Evolutionary conservation across 805 yeast genomes (phyloP), one percentile per base, ranked within the genome.

Genomic region (Metschnikowia baotianmanensis): DNA sequence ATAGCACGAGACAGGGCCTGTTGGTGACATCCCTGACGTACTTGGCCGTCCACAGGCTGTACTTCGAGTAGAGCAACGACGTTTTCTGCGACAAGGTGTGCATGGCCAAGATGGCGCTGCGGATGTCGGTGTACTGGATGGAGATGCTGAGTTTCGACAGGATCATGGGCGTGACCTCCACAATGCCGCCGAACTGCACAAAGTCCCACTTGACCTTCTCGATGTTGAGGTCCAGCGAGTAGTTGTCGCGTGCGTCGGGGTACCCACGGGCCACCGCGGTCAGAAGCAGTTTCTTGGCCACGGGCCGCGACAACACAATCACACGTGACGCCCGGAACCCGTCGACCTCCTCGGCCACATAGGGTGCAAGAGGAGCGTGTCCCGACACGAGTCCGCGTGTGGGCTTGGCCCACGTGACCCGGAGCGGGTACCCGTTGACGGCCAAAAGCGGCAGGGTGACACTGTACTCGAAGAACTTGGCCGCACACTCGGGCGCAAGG

Each of bases 21-120:
- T 83, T 89, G 6, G 86, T 70, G 1, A 77, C 75, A 57, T 86
- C 95, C 31, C 71, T 73, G 0, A 83, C 86, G 49, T 77, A 86
- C 78, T 80, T 74, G 1, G 82, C 61, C 6, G 69, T 60, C 93
- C 93, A 86, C 4, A 67, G 75, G 9, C 57, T 58, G 51, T 81
- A 85, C 49, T 72, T 78, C 30, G 40, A 28, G 25, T 44, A 20
- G 7, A 51, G 36, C 16, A 43, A 37, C 27, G 52, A 45, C n/a
- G 33, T 25, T 7, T 35, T 33, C 38, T 38, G 46, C 17, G 40
- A 29, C 23, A 51, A 34, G 4, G 48, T 49, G 38, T 65, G 54
- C 50, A 82, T 50, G 3, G 83, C 87, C 6, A 57, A 53, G 18
- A 85, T 74, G 0, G 93, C 86, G 12, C 80, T 65, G 25, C 72